Evolutionary conservation across 768 basidiomycete genomes (phyloP).

Genomic region (Auricularia sp.): DNA sequence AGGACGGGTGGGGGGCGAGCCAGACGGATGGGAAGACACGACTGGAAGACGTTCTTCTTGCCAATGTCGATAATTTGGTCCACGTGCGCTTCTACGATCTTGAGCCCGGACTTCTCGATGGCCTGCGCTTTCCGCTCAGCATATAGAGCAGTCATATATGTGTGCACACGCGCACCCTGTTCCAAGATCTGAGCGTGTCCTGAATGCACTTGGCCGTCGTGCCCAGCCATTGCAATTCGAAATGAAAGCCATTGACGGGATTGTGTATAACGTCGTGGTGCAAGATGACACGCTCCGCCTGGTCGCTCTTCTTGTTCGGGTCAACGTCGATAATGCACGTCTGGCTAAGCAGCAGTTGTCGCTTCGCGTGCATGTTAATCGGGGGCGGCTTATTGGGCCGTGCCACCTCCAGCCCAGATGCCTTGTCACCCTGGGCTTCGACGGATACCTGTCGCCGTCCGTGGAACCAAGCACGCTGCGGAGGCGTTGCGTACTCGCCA

Average conservation of each 20-base stretch:
- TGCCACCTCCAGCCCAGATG: neutral
- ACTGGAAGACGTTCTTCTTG: constrained; percentile 81
- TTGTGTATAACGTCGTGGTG: constrained; percentile 96
- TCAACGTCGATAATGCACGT: constrained; percentile 89
- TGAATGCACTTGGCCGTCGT: constrained; percentile 88
- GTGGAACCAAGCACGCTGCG: constrained; percentile 61
- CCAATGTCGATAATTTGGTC: constrained; percentile 83
- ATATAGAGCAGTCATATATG: neutral
- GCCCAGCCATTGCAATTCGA: constrained; percentile 95
- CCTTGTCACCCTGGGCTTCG: constrained; percentile 18
- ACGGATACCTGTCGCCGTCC: constrained; percentile 34
- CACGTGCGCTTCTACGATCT: constrained; percentile 88
- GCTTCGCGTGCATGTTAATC: constrained; percentile 22
- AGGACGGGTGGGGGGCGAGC: constrained; percentile 63
- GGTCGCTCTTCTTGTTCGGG: constrained; percentile 50
- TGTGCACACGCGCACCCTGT: constrained; percentile 23
- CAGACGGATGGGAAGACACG: constrained; percentile 76
- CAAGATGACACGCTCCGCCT: constrained; percentile 77
- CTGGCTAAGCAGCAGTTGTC: constrained; percentile 68
- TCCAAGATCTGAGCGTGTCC: constrained; percentile 75
- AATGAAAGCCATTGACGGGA: constrained; percentile 88
- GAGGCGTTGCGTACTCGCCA: constrained; percentile 66
- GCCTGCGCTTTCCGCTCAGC: constrained; percentile 15
- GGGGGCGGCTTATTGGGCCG: constrained; percentile 22
- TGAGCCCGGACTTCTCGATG: constrained; percentile 83